Base-by-base conservation (phyloP, 495 filamentous ascomycete species). In the Talaromyces trachyspermus region DNA sequence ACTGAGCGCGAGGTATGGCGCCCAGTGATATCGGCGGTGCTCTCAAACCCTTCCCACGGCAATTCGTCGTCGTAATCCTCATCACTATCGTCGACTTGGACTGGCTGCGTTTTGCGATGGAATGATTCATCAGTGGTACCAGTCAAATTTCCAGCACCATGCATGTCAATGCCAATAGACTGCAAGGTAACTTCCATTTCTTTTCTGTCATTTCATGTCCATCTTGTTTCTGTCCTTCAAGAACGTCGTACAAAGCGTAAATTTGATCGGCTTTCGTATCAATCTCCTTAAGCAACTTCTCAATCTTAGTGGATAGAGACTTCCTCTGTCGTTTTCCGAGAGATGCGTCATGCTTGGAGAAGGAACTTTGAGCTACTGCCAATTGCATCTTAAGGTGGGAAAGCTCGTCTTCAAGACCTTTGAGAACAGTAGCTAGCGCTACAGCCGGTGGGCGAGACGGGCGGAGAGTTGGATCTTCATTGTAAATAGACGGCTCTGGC, bases 251-350 rank as follows among this genome's bases (percentile, higher is more conserved):
- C 5, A 96, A 71, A 6, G 79, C 75, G 59, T 96, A 96, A 33
- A 96, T 83, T 58, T 94, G 86, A 48, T 89, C 86, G n/a, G 81
- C 78, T 62, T 91, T 90, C 49, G 73, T 69, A 58, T 92, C 86
- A 33, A 90, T 80, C 44, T 78, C 75, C 41, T 70, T 70, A 27
- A 84, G 59, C 20, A 90, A 50, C 47, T 71, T 70, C 53, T 83
- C 76, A 30, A 94, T 84, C 53, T 82, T 79, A 20, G 61, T 69
- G 48, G 79, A 70, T 25, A 91, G 51, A 8, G 71, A 64, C 55
- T 83, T 83, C 42, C 90, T 77, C 55, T 82, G 76, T 30, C 80
- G 76, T 58, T 82, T 85, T 51, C 76, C 75, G 23, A 88, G 59
- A 15, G 84, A 77, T 20, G 80, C 76, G 58, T 95, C 83, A 25